These are phyloP conservation scores for Heimioporus sp. DNA, from an alignment of 768 basidiomycete species.

Conservation along the genomic window DNA sequence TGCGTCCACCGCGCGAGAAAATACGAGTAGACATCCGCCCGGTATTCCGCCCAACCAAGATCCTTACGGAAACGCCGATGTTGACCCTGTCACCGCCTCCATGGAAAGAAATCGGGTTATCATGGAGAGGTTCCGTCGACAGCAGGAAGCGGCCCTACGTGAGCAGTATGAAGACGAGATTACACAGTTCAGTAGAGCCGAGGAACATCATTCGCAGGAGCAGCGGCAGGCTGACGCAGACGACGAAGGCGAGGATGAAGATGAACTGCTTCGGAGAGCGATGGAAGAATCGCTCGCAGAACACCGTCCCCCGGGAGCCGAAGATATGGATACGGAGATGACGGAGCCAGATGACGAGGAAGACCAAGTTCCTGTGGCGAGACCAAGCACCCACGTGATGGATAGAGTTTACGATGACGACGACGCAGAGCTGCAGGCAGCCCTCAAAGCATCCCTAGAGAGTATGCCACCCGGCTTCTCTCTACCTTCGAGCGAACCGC, in stretches of 20 bases:
- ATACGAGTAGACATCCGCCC: conserved; percentile 6
- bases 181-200: conserved; percentile 18
- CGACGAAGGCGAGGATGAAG: conserved; percentile 38
- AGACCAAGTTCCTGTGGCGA: conserved; percentile 8
- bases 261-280: conserved; percentile 51
- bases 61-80: conserved; percentile 26
- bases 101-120: conserved; percentile 60
- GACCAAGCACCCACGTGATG: conserved; percentile 3
- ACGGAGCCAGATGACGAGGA: conserved; percentile 26
- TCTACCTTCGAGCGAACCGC: conserved; percentile 26
- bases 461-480: conserved; percentile 53
- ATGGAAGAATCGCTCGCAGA: conserved; percentile 28
- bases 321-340: conserved; percentile 21
- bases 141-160: conserved; percentile 66
- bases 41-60: conserved; percentile 31
- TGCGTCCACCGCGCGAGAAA: conserved; percentile 13
- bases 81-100: conserved; percentile 64
- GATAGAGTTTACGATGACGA: conserved; percentile 78
- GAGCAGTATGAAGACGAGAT: conserved; percentile 52
- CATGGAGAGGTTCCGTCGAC: conserved; percentile 59
- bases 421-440: conserved; percentile 84
- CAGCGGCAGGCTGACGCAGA: conserved; percentile 21
- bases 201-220: conserved; percentile 7
- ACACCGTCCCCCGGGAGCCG: conserved; percentile 14
- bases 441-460: conserved; percentile 79